Evolutionary conservation across 129 eudicot genomes (phyloP), one percentile per base, ranked within the genome.

Genomic region (Artemisia tridentata): DNA sequence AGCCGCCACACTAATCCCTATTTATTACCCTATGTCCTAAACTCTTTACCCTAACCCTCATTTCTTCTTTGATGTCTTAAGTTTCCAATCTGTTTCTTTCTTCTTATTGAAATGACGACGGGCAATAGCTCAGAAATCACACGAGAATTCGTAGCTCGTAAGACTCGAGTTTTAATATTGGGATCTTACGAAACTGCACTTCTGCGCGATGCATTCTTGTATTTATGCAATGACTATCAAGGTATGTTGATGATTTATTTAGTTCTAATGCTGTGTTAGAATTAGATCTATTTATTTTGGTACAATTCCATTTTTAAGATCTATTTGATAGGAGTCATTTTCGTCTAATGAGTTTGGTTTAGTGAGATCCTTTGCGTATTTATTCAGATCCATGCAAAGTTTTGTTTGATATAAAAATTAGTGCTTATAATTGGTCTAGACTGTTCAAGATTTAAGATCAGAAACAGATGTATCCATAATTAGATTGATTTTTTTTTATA

Each of bases 111-210:
- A 45, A 75, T 75, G 72, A 1, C 16, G 29, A 45, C 1, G 2
- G 0, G 45, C 20, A 13, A 1, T 17, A 46, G 20, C 16, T 27
- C 46, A 5, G 14, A 17, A 29, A 6, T 27, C 17, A 55, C 3
- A 41, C 7, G 14, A 14, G 19, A 19, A 29, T 59, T 12, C 1
- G 20, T 31, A 63, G 75, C 45, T 18, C 45, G 45, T 38, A 2
- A 38, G 45, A 38, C 48, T 50, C 69, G 48, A 9, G 75, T 76
- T 23, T 76, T 76, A 74, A 11, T 76, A 43, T 19, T 68, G 9
- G 80, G 60, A 29, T 3, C 53, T 14, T 51, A 68, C 14, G 14
- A 49, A 59, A 67, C 2, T 19, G 19, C 63, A 34, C 63, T 59
- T 1, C 23, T 29, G 23, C 55, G 20, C 6, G 63, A 68, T 68